Evolutionary conservation across 2,329 filamentous ascomycete species (phyloP), one percentile per base, ranked within the genome.

Genomic region (Colletotrichum destructivum): DNA sequence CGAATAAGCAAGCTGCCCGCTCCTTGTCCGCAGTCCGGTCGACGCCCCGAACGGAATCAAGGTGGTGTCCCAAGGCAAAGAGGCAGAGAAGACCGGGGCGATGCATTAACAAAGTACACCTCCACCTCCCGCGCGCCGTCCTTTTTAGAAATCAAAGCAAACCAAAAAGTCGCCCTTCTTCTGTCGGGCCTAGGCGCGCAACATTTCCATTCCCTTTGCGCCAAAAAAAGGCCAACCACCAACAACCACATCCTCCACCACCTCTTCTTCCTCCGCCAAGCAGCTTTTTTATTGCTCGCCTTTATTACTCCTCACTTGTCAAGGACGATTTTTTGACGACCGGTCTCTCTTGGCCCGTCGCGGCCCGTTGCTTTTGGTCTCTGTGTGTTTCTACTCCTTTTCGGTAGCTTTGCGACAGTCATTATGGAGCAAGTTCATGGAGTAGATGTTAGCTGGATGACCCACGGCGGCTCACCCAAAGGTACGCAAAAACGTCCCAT

Each of bases 381-480:
- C 38, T 21, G 31, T 21, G 31, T 40, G 13, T 9, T 44, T 52
- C 64, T 52, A 31, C 47, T 49, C 54, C 51, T 51, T 21, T 12
- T 52, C 42, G 44, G 38, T 31, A 59, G 59, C 47, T 54, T 47
- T 63, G 65, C 69, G 79, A 66, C 75, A 76, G 76, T 75, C 79
- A 85, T 76, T 73, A 96, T 96, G 94, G 94, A 96, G 83, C 91
- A 93, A 77, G 89, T 94, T 75, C 91, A 94, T 81, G 92, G 92
- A 75, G 89, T 97, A 78, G 94, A 97, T 83, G 94, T 97, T 79
- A 95, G 93, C 82, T 97, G 94, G 94, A 93, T 97, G 86, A 88
- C 88, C 76, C 93, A 96, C 83, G 93, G 93, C 82, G 93, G 93
- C 79, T 90, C 92, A 76, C 90, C 91, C 74, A 95, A 93, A 92